These are phyloP conservation scores for Colletotrichum sidae DNA, from an alignment of 2,329 filamentous ascomycete genomes.

Conservation along the genomic window DNA sequence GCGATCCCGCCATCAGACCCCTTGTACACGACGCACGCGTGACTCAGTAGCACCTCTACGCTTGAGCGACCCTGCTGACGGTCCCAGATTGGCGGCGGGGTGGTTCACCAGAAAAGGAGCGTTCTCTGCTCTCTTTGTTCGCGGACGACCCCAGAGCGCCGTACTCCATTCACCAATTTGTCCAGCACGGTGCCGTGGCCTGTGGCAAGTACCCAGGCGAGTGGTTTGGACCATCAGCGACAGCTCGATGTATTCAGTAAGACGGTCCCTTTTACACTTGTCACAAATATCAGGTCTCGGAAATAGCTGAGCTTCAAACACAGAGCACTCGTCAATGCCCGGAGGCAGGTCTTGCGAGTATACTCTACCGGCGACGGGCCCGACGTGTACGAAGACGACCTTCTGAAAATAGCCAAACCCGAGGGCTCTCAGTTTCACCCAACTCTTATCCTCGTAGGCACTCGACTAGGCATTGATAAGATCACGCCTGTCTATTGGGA, in stretches of 20 bases:
- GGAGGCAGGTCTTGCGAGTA: constrained; percentile 74
- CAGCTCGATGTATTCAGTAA: constrained; percentile 92
- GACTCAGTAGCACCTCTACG: too few species aligned
- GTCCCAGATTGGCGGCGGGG: constrained; percentile 79
- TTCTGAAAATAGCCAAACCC: constrained; percentile 80
- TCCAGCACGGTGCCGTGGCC: constrained; percentile 83
- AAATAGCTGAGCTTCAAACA: constrained; percentile 21
- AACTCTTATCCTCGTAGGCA: constrained; percentile 89
- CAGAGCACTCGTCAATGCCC: constrained; percentile 79
- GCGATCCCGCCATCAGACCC: background rate
- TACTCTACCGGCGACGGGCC: constrained; percentile 91
- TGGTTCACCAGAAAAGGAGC: constrained; percentile 69
- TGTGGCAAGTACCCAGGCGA: constrained; percentile 97
- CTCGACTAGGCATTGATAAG: constrained; percentile 91
- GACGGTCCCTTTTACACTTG: constrained; percentile 46
- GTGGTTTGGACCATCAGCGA: constrained; percentile 99
- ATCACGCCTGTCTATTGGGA: constrained; percentile 96
- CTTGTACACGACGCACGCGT: background rate
- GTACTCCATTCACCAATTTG: constrained; percentile 96
- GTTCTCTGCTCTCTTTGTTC: constrained; percentile 81
- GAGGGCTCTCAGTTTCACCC: constrained; percentile 77
- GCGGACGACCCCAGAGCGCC: constrained; percentile 87
- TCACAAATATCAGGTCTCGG: background rate
- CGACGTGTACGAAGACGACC: constrained; percentile 92
- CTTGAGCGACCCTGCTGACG: too few species aligned